These are phyloP conservation scores for Agapanthus africanus DNA, from an alignment of 106 monocot genomes.

Conservation along the genomic window DNA sequence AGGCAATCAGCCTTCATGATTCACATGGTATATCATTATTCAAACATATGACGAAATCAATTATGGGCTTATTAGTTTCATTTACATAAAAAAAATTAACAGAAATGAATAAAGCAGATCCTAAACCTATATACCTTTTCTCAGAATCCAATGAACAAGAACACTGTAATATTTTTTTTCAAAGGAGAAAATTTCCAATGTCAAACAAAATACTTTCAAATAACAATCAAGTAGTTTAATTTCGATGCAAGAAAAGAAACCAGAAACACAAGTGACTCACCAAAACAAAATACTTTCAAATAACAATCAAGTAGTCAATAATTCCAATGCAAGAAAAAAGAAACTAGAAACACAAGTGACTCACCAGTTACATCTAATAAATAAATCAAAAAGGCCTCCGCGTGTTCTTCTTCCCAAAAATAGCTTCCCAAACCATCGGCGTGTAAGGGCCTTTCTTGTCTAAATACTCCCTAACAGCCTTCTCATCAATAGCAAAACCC, in stretches of 20 bases:
- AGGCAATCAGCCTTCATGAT: too few species aligned
- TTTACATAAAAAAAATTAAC: too few species aligned
- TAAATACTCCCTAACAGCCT: constrained; percentile 75
- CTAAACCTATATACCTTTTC: too few species aligned
- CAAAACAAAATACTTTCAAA: too few species aligned
- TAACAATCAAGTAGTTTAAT: not conserved
- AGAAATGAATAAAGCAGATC: too few species aligned
- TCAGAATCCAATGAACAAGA: too few species aligned
- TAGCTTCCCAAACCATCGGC: constrained; percentile 66
- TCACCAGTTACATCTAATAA: not conserved
- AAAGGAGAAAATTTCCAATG: too few species aligned
- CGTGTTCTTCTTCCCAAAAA: constrained; percentile 62
- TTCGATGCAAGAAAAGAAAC: not conserved
- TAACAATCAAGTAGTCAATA: not conserved
- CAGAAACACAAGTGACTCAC: not conserved
- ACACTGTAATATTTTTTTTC: too few species aligned
- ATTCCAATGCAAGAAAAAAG: not conserved
- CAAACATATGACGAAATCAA: too few species aligned
- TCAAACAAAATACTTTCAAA: too few species aligned
- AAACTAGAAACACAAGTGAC: not conserved
- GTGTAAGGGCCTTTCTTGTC: constrained; percentile 89
- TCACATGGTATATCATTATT: too few species aligned
- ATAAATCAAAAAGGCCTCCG: constrained; percentile 9
- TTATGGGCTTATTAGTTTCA: too few species aligned
- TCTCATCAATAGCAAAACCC: constrained; percentile 71